Evolutionary conservation across 2,329 filamentous ascomycete species (phyloP).

Genomic region (Taxawa tesnikishii): DNA sequence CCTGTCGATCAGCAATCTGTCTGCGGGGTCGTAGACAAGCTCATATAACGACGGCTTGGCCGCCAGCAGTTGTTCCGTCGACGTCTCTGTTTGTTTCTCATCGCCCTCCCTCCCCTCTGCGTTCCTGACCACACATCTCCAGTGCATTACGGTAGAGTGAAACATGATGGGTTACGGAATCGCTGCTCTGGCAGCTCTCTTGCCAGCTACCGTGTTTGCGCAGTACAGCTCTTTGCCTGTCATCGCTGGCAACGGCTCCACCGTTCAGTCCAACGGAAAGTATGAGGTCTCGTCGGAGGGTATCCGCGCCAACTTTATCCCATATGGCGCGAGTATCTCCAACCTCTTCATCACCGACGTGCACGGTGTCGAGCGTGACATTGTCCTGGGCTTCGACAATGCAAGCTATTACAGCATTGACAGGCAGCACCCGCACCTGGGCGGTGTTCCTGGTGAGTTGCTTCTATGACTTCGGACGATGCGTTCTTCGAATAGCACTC

Average conservation of each 20-base stretch:
- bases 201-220: conserved; percentile 9
- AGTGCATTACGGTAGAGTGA: no score
- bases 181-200: conserved; percentile 10
- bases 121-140: no score
- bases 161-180: conserved; percentile 1
- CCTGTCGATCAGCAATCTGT: no score
- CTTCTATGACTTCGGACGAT: no score
- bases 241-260: conserved; percentile 13
- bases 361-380: conserved; percentile 54
- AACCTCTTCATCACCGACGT: conserved; percentile 60
- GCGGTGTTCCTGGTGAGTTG: conserved; percentile 55
- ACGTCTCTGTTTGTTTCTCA: no score
- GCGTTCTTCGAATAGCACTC: no score
- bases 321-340: conserved; percentile 62
- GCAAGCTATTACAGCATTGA: conserved; percentile 57
- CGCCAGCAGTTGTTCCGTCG: no score
- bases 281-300: conserved; percentile 58
- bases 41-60: no score
- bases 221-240: conserved; percentile 6
- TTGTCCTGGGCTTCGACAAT: conserved; percentile 66
- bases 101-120: no score
- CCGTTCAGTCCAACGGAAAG: conserved; percentile 36
- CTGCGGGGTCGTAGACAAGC: no score
- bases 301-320: conserved; percentile 57
- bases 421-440: conserved; percentile 56